Percentiles rank a stretch among this genome's conserved stretches.
Evolutionary conservation across 257 asterid species (phyloP).

Genomic region (Nicotiana paniculata): DNA sequence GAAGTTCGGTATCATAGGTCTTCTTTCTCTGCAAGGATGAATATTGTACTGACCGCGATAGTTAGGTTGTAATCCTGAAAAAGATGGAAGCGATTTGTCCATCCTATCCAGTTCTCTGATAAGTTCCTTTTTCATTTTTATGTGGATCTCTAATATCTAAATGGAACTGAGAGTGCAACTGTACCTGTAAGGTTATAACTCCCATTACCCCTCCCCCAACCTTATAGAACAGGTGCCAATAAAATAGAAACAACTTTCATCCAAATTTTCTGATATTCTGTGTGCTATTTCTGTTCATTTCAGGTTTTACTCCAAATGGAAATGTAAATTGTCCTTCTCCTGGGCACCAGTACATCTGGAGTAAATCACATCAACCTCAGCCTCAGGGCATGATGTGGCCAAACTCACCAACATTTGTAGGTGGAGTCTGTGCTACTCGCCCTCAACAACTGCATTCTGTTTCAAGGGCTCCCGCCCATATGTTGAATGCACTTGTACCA

Average conservation of each 20-base stretch:
- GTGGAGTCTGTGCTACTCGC: slow-evolving; percentile 55
- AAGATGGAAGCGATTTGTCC: background rate
- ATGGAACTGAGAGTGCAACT: background rate
- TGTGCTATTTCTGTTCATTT: slow-evolving; percentile 13
- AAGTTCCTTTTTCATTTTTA: background rate
- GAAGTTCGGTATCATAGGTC: slow-evolving; percentile 8
- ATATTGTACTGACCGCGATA: background rate
- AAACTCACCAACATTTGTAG: slow-evolving; percentile 68
- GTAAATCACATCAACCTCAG: slow-evolving; percentile 57
- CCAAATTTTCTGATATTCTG: slow-evolving; percentile 14
- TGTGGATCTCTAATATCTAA: background rate
- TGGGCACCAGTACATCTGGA: slow-evolving; percentile 85
- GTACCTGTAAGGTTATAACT: background rate
- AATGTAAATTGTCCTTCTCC: slow-evolving; percentile 85
- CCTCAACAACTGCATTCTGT: slow-evolving; percentile 74
- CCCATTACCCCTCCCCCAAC: background rate
- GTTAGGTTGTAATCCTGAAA: background rate
- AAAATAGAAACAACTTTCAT: background rate
- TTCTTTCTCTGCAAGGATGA: background rate
- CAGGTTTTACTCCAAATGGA: slow-evolving; percentile 75
- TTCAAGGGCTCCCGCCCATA: slow-evolving; percentile 64
- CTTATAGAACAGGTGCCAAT: background rate
- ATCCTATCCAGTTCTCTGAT: background rate
- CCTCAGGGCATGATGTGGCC: slow-evolving; percentile 76
- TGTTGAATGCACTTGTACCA: slow-evolving; percentile 58